Base-by-base conservation (phyloP, 2,329 filamentous ascomycete species). In the Biscogniauxia mediterranea region DNA sequence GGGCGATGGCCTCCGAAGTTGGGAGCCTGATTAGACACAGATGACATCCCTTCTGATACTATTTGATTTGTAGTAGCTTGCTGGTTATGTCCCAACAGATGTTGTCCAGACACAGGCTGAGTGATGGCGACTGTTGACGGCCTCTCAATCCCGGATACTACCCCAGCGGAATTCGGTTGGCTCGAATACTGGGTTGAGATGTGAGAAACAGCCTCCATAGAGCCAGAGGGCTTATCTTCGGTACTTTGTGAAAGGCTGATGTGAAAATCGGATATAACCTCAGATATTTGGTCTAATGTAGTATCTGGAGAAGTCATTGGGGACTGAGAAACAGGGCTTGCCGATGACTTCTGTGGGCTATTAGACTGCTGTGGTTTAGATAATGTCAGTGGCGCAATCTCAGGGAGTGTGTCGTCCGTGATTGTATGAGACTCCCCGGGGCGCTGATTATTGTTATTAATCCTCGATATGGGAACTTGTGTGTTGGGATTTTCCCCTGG, bases 371-470 rank as follows among this genome's bases (percentile, higher is more conserved):
- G 58, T 17, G 61, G 68, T 53, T 63, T 70, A 8, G 65, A 59
- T 52, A 70, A 51, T 6, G 55, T 62, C 46, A 69, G 55, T 15
- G 70, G 68, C n/a, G 68, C 65, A 59, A 68, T 60, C 6, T 59
- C 61, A 23, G 68, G 60, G 7, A 60, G 52, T 13, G 62, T 52
- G 19, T 66, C 66, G 55, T 64, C 38, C 26, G 42, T 26, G 19
- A 53, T 54, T 8, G 54, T 21, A 25, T 52, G 19, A 38, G 58
- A 53, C 20, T 61, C 51, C 7, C 56, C 57, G 2, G 50, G 23
- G 55, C 23, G 19, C 19, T 61, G 55, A 3, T 52, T 9, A 15
- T 19, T 19, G 19, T 21, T 15, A 28, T 59, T 54, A 46, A 54
- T 55, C 25, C 58, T 25, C 9, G 57, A 57, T 19, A 52, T 42